Evolutionary conservation across 1,284 basidiomycete species (phyloP).

Genomic region (Fomitiporia mediterranea): DNA sequence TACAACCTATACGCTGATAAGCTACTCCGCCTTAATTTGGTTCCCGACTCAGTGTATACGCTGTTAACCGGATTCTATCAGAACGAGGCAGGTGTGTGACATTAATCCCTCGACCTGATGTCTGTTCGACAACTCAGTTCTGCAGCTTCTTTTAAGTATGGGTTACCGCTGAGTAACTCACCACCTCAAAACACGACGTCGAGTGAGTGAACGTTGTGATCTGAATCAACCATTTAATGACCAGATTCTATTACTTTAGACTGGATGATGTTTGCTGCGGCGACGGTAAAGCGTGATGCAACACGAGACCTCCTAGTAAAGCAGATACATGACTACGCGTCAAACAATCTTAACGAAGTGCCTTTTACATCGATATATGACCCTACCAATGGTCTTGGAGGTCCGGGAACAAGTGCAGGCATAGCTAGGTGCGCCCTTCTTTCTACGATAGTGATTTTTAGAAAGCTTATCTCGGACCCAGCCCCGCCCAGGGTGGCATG

Average conservation of each 20-base stretch:
- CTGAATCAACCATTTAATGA: not conserved
- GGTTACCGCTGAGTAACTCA: slow-evolving; percentile 10
- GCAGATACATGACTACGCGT: not conserved
- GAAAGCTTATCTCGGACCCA: slow-evolving; percentile 1
- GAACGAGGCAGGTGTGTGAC: not conserved
- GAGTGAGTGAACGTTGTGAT: slow-evolving; percentile 7
- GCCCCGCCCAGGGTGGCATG: slow-evolving; percentile 35
- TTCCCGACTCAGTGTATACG: slow-evolving; percentile 23
- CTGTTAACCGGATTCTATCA: slow-evolving; percentile 8
- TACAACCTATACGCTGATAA: slow-evolving; percentile 47
- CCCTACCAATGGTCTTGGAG: not conserved
- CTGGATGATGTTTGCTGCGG: slow-evolving; percentile 38
- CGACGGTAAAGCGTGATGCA: slow-evolving; percentile 26
- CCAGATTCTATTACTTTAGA: slow-evolving; percentile 23
- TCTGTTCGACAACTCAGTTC: not conserved
- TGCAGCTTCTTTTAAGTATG: not conserved
- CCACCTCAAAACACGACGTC: not conserved
- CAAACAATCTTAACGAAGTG: not conserved
- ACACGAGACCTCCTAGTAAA: not conserved
- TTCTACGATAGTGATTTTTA: slow-evolving; percentile 20
- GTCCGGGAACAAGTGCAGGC: slow-evolving; percentile 23
- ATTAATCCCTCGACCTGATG: not conserved
- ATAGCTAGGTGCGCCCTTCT: not conserved
- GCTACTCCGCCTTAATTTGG: slow-evolving; percentile 29
- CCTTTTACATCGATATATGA: not conserved